Evolutionary conservation across 2,329 filamentous ascomycete genomes (phyloP), one percentile per base, ranked within the genome.

Genomic region (Phialocephala subalpina): DNA sequence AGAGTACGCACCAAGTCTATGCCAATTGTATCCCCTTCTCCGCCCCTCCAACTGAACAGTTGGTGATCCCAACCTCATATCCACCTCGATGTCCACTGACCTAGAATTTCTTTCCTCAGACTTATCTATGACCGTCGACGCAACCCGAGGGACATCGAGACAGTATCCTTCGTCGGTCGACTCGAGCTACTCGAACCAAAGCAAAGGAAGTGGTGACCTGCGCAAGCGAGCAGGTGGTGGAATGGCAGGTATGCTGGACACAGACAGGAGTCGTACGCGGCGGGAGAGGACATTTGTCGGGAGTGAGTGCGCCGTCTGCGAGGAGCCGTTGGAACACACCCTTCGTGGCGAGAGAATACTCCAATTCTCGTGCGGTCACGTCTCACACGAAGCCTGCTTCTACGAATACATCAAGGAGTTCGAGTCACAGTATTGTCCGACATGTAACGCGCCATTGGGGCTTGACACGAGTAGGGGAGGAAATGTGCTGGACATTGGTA

Each of bases 321-420:
- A 99, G 78, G 96, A 99, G 81, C 94, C 94, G 2, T 82, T 99
- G 68, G 96, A 98, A 80, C 95, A 98, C 79, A 99, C 94, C 3
- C 85, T 99, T 56, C 92, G 92, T 59, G 96, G 96, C 66, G 96
- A 99, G 82, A 90, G 94, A 72, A 94, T 99, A 68, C 83, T 99
- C 62, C 96, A 98, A 78, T 96, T 99, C 75, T 97, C 94, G 6
- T 99, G 96, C 80, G 88, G 90, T n/a, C 96, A 99, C 80, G 95
- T 99, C 67, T 94, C 95, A 12, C 96, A 99, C 78, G 96, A 98
- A 79, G 96, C 95, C 40, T 99, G 96, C 80, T 98, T 99, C 78
- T 98, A 98, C 81, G 96, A 99, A 80, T 97, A 97, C 77, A 97
- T 99, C 74, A 92, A 93, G 75, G 95, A 97, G 76, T 92, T 95